phyloP scores from a whole-genome alignment of 352 stramenopile genomes.

The Globisporangium perplexum region DNA sequence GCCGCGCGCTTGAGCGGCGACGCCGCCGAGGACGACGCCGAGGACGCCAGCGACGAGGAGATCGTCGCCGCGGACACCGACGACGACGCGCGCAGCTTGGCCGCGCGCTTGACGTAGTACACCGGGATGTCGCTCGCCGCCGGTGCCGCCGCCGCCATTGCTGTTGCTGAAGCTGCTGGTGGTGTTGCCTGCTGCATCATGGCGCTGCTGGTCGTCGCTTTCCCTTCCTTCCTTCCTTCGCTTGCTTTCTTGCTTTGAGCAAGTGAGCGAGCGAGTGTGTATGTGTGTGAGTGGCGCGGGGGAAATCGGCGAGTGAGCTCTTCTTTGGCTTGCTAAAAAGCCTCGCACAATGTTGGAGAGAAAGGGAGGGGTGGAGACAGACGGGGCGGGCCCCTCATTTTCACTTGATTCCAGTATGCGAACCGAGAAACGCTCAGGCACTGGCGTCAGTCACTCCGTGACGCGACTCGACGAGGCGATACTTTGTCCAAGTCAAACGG shows the following conservation, averaged over 20 bases:
- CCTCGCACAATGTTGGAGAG: background rate
- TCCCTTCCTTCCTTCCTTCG: no score
- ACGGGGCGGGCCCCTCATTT: background rate
- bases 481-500: background rate
- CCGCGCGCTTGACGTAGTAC: background rate
- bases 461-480: background rate
- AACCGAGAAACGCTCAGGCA: background rate
- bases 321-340: background rate
- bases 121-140: background rate
- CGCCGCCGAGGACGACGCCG: background rate
- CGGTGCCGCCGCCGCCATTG: background rate
- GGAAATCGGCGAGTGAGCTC: conserved; percentile 1
- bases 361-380: background rate
- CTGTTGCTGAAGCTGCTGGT: background rate
- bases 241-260: no score
- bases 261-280: no score
- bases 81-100: background rate
- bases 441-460: background rate
- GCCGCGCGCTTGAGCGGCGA: conserved; percentile 5
- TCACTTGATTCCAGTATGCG: background rate
- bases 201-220: no score
- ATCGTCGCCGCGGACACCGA: background rate
- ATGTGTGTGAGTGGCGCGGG: background rate
- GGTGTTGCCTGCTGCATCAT: background rate
- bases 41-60: background rate